Evolutionary conservation across 148 eudicot genomes (phyloP).

Genomic region (Hydrangea macrophylla): DNA sequence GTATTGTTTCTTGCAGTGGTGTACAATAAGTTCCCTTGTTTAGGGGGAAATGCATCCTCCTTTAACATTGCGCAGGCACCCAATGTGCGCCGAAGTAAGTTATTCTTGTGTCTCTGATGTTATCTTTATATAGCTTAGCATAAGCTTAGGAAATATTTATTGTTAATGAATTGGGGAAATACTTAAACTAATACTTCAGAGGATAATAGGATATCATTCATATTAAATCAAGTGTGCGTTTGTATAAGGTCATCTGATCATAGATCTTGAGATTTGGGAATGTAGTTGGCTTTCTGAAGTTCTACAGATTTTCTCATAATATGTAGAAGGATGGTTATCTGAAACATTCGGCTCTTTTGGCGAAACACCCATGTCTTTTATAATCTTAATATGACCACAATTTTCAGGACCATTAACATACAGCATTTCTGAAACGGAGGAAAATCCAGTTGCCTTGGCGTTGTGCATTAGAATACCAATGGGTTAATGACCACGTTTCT

Average conservation of each 20-base stretch:
- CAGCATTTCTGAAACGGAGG: slow-evolving; percentile 81
- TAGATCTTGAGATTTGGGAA: background rate
- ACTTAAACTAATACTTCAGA: background rate
- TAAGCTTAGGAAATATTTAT: too few relatives aligned
- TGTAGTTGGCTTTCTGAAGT: background rate
- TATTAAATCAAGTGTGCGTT: background rate
- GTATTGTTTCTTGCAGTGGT: too few relatives aligned
- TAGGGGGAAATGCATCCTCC: slow-evolving; percentile 79
- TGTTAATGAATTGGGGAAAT: background rate
- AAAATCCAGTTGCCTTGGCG: slow-evolving; percentile 83
- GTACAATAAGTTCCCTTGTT: too few relatives aligned
- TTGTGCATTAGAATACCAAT: slow-evolving; percentile 64
- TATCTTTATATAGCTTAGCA: background rate
- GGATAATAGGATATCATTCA: background rate
- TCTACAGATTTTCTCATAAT: too few relatives aligned
- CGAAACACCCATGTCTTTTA: background rate
- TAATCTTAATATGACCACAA: slow-evolving; percentile 8
- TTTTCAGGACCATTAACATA: too few relatives aligned
- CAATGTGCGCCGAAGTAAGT: slow-evolving; percentile 93
- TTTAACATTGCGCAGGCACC: slow-evolving; percentile 76
- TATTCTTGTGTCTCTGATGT: slow-evolving; percentile 1
- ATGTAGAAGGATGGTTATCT: too few relatives aligned
- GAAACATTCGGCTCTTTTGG: slow-evolving; percentile 23
- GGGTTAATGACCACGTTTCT: slow-evolving; percentile 72
- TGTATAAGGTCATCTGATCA: background rate